Evolutionary conservation across 768 basidiomycete species (phyloP), one percentile per base, ranked within the genome.

Genomic region (Lactifluus hygrophoroides): DNA sequence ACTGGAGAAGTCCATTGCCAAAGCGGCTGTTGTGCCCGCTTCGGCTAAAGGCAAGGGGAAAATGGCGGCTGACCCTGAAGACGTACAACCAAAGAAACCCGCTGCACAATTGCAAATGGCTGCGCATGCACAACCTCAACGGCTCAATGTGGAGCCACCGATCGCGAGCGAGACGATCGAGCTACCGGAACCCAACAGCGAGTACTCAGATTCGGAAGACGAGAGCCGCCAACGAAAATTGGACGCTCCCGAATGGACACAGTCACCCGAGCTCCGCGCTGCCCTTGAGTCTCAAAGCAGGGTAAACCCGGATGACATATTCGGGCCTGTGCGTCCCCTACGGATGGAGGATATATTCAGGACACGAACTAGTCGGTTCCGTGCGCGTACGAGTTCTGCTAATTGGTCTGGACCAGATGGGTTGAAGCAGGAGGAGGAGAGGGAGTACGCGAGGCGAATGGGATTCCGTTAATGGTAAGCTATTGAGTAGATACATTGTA

Each of bases 321-420:
- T 99, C 65, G 95, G 95, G 10, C 82, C 83, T 8, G 87, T 99
- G 65, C 80, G 82, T 57, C 89, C 90, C 5, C 73, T 97, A 54
- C 78, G 76, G 61, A 96, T 98, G 93, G 93, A 94, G 64, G 93
- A 97, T 67, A 78, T 98, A 62, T 99, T 99, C 79, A 80, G 83
- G 66, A 78, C 75, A 27, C 77, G 84, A 61, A 85, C 83, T 17
- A 88, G 85, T 63, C 80, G 86, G 50, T 96, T 96, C 76, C 78
- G 94, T 57, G 86, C 90, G 7, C 79, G 95, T 47, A 90, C 91
- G 9, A 94, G 92, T 66, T 94, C 91, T 11, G 95, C 95, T 34
- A 96, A 96, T 69, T 98, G 95, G 95, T 80, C 84, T 6, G 92
- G 91, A n/a, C 73, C 86, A n/a, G 95, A 97, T 73, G 78, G 84